These are phyloP conservation scores for Colletotrichum chrysophilum DNA, from an alignment of 2,329 filamentous ascomycete genomes.

Conservation along the genomic window DNA sequence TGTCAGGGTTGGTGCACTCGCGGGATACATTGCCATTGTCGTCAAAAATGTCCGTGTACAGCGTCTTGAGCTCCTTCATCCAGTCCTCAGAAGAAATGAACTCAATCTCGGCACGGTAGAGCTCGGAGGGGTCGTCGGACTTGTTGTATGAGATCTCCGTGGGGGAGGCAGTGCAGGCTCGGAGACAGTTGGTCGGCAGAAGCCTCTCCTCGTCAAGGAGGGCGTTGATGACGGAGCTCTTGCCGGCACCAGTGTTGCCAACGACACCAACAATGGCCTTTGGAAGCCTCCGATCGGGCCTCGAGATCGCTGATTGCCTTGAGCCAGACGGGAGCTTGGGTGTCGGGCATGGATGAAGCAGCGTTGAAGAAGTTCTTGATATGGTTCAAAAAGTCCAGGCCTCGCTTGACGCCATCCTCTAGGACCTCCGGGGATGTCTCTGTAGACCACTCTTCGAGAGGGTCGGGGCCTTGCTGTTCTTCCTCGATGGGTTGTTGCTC, in stretches of 20 bases:
- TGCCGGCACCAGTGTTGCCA: constrained; percentile 67
- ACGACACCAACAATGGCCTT: constrained; percentile 60
- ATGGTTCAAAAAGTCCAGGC: constrained; percentile 3
- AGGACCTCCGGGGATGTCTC: neutral
- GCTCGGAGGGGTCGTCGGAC: constrained; percentile 36
- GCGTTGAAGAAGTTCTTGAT: neutral
- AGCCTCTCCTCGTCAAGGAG: constrained; percentile 64
- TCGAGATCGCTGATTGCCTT: constrained; percentile 8
- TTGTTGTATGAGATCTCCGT: constrained; percentile 66
- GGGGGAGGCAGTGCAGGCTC: constrained; percentile 66
- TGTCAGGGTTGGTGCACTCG: constrained; percentile 44
- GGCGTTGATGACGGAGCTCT: constrained; percentile 68
- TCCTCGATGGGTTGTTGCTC: too few relatives aligned
- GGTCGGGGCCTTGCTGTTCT: neutral
- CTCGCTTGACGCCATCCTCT: neutral
- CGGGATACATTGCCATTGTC: constrained; percentile 40
- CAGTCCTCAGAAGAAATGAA: constrained; percentile 61
- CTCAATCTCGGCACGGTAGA: constrained; percentile 61
- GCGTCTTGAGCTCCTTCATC: constrained; percentile 53
- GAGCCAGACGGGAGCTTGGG: neutral
- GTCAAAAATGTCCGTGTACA: constrained; percentile 54
- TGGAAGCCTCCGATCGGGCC: constrained; percentile 34
- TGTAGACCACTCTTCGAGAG: neutral
- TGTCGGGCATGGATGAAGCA: neutral
- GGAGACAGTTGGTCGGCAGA: constrained; percentile 53